A percentile compares a stretch with the other conserved stretches of the same genome.
phyloP scores from a whole-genome alignment of 1,284 basidiomycete species.

The Malassezia caprae region DNA sequence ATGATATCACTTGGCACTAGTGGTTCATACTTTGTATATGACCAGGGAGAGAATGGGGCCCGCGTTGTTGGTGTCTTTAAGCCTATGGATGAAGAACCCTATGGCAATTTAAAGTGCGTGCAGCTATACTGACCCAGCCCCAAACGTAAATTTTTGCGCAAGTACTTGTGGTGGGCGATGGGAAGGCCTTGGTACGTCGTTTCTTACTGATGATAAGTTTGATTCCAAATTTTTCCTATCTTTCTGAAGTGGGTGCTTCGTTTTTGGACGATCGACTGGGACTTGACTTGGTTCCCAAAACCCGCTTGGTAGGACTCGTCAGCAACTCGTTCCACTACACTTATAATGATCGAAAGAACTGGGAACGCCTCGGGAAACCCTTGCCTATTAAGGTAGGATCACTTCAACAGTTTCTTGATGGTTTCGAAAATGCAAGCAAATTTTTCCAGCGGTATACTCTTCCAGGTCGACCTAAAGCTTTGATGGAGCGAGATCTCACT shows the following conservation, averaged over 20 bases:
- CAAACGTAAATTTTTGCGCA: conserved; percentile 43
- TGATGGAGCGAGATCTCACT: conserved; percentile 58
- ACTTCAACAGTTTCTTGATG: conserved; percentile 76
- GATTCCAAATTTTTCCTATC: conserved; percentile 44
- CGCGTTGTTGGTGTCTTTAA: conserved; percentile 43
- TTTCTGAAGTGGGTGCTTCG: conserved; percentile 71
- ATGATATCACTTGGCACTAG: conserved; percentile 43
- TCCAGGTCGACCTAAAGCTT: conserved; percentile 65
- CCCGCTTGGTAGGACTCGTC: conserved; percentile 69
- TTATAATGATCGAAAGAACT: conserved; percentile 32
- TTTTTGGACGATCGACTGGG: conserved; percentile 66
- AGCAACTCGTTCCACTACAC: conserved; percentile 49
- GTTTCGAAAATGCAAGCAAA: conserved; percentile 74
- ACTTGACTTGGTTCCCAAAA: conserved; percentile 72
- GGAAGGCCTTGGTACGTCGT: conserved; percentile 33
- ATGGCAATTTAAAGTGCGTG: conserved; percentile 44
- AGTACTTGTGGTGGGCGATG: conserved; percentile 48
- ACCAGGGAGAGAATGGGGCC: conserved; percentile 6
- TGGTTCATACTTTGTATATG: conserved; percentile 42
- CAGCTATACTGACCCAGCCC: conserved; percentile 27
- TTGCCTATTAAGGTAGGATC: conserved; percentile 58
- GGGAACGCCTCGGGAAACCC: conserved; percentile 20
- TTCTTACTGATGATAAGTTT: conserved; percentile 24
- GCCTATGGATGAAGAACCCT: conserved; percentile 46
- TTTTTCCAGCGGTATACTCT: conserved; percentile 75